Conservation (phyloP, 495 filamentous ascomycete species). For the Penicillium coprophilum region DNA sequence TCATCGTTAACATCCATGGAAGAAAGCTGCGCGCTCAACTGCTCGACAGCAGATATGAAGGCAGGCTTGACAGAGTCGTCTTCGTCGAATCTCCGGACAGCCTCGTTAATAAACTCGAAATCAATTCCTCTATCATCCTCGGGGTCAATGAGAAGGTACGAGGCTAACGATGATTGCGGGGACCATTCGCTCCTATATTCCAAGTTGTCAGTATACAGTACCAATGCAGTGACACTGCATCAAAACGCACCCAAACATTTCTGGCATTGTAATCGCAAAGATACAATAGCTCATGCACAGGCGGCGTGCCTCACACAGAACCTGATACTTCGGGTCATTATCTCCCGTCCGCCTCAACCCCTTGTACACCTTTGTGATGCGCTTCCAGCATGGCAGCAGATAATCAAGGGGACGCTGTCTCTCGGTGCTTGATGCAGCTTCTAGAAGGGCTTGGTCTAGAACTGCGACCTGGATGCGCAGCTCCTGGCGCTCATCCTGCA, state of each 20-base stretch:
- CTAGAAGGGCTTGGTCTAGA: constrained; percentile 75
- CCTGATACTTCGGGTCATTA: constrained; percentile 55
- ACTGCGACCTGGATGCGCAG: constrained; percentile 60
- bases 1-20: constrained; percentile 79
- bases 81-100: constrained; percentile 69
- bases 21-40: constrained; percentile 68
- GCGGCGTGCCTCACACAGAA: constrained; percentile 78
- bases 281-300: constrained; percentile 94
- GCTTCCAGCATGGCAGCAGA: constrained; percentile 82
- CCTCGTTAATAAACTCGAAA: constrained; percentile 79
- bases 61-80: constrained; percentile 72
- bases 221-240: neutral
- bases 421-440: constrained; percentile 56
- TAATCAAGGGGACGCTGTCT: constrained; percentile 69
- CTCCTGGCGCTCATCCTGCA: constrained; percentile 60
- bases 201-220: constrained; percentile 6
- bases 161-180: constrained; percentile 62
- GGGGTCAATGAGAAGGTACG: constrained; percentile 73
- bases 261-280: constrained; percentile 90
- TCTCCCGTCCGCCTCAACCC: constrained; percentile 50
- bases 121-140: constrained; percentile 79
- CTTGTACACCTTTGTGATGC: constrained; percentile 60
- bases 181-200: constrained; percentile 40
- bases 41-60: constrained; percentile 73
- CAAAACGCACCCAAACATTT: constrained; percentile 75